A percentile compares a stretch with the other conserved stretches of the same genome.
Evolutionary conservation across 305 asterid genomes (phyloP).

Genomic region (Plantago rigida): DNA sequence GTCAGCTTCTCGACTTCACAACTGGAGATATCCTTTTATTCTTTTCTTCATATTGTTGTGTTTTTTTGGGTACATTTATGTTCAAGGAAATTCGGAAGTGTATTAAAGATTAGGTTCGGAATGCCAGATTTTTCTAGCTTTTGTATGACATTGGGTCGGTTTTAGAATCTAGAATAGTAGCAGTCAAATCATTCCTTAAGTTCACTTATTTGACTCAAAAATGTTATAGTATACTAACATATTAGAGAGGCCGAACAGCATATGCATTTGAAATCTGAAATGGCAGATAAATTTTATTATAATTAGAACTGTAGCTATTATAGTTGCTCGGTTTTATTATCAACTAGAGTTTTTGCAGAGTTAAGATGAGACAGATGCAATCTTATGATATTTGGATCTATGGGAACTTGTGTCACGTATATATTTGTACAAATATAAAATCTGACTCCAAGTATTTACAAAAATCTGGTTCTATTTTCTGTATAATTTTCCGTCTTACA

Average conservation of each 20-base stretch:
- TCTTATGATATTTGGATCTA: background rate
- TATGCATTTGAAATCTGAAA: background rate
- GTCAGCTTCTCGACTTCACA: slow-evolving; percentile 78
- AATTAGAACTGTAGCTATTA: no score
- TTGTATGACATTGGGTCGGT: no score
- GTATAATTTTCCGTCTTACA: background rate
- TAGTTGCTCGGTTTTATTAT: no score
- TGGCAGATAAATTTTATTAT: no score
- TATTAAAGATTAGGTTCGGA: background rate
- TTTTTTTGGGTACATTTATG: background rate
- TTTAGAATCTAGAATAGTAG: no score
- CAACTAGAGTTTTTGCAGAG: no score
- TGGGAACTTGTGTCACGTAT: background rate
- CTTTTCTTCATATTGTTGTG: slow-evolving; percentile 14
- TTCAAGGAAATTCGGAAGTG: background rate
- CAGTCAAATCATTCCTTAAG: no score
- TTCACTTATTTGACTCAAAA: no score
- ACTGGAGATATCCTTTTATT: slow-evolving; percentile 68
- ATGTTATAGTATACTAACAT: no score
- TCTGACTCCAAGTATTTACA: background rate
- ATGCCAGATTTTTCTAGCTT: background rate
- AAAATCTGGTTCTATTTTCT: no score
- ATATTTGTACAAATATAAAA: background rate
- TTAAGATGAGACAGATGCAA: background rate
- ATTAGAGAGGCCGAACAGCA: no score